These are phyloP conservation scores for Cokeromyces recurvatus DNA, from an alignment of 371 early-diverging fungal genomes.

Conservation along the genomic window DNA sequence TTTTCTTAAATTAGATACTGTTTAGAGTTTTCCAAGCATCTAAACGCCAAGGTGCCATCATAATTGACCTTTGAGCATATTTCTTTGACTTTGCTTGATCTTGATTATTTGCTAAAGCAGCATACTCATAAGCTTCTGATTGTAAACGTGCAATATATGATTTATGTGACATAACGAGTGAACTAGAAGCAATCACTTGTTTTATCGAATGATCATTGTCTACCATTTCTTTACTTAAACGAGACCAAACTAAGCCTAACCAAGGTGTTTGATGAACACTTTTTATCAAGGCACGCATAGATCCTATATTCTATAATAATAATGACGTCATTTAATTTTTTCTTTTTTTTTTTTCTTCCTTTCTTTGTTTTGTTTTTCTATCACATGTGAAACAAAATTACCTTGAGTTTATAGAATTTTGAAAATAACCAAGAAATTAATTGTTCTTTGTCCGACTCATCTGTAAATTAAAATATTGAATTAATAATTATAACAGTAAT, in stretches of 20 bases:
- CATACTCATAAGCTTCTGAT: constrained; percentile 37
- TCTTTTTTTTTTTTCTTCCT: too few relatives aligned
- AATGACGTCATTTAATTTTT: too few relatives aligned
- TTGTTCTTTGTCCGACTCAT: constrained; percentile 33
- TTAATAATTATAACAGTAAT: too few relatives aligned
- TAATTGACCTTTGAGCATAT: constrained; percentile 45
- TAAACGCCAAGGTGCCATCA: constrained; percentile 51
- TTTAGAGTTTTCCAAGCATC: constrained; percentile 40
- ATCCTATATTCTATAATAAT: constrained; percentile 13
- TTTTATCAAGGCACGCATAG: constrained; percentile 28
- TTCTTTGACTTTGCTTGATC: constrained; percentile 14
- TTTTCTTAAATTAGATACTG: too few relatives aligned
- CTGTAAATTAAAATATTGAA: too few relatives aligned
- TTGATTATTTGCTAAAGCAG: constrained; percentile 21
- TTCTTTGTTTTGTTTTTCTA: too few relatives aligned
- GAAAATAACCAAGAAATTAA: constrained; percentile 32
- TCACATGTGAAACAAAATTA: too few relatives aligned
- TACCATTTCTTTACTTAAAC: constrained; percentile 21
- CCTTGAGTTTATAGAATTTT: constrained; percentile 32
- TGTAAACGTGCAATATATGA: constrained; percentile 24
- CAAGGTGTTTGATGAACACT: constrained; percentile 39
- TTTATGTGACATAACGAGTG: constrained; percentile 20
- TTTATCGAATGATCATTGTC: constrained; percentile 3
- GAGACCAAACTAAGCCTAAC: constrained; percentile 31
- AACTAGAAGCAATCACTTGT: constrained; percentile 21